Conservation (phyloP, 2,329 filamentous ascomycete species). For the Fusarium sp. region DNA sequence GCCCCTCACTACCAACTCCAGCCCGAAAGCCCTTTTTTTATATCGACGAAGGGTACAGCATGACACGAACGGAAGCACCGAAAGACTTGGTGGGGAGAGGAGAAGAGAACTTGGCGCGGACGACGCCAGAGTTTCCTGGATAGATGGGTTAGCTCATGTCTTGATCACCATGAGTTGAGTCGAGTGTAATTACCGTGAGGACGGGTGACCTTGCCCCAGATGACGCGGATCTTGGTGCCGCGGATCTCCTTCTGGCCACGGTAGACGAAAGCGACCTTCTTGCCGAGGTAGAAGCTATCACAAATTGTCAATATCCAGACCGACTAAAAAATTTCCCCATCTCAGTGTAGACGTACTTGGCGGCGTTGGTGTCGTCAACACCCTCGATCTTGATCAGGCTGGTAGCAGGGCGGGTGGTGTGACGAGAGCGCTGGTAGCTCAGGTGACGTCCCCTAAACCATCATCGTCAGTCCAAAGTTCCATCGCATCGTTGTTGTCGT, state of each 20-base stretch:
- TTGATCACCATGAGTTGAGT: neutral
- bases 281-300: constrained; percentile 91
- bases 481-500: constrained; percentile 38
- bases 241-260: constrained; percentile 93
- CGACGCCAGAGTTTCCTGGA: constrained; percentile 94
- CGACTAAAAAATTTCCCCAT: neutral
- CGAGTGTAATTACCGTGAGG: constrained; percentile 79
- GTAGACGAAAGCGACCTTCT: constrained; percentile 99
- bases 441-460: constrained; percentile 89
- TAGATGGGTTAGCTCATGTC: constrained; percentile 27
- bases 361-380: constrained; percentile 89
- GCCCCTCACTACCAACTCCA: constrained; percentile 72
- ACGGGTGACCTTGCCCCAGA: constrained; percentile 98
- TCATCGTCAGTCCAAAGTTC: constrained; percentile 49
- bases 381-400: constrained; percentile 99
- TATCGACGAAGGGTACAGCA: constrained; percentile 98
- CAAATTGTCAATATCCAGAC: constrained; percentile 43
- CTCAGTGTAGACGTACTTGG: constrained; percentile 73
- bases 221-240: constrained; percentile 98
- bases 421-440: constrained; percentile 96
- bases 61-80: constrained; percentile 94
- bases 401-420: constrained; percentile 89
- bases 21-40: constrained; percentile 75
- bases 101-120: constrained; percentile 95
- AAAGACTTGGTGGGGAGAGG: constrained; percentile 98